These are phyloP conservation scores for Pseudomassariella vexata DNA, from an alignment of 2,329 filamentous ascomycete genomes.

Conservation along the genomic window DNA sequence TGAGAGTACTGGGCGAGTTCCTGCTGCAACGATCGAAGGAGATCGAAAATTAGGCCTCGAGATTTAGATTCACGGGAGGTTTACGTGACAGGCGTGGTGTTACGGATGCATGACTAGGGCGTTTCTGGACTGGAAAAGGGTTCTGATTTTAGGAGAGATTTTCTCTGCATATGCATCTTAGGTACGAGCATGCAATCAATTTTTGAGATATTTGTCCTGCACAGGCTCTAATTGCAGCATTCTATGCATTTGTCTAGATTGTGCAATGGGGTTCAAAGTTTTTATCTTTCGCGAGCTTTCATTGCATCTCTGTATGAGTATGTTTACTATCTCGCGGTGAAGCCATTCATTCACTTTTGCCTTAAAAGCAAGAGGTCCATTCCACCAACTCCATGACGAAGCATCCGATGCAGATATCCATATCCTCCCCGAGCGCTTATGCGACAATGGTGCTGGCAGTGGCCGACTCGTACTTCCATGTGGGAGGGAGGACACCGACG, in stretches of 20 bases:
- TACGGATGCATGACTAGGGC: not conserved
- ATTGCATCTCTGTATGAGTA: slow-evolving; percentile 9
- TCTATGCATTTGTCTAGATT: too few relatives aligned
- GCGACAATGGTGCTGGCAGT: slow-evolving; percentile 92
- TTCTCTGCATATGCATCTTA: too few relatives aligned
- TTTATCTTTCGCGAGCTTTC: too few relatives aligned
- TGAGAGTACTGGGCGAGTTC: slow-evolving; percentile 65
- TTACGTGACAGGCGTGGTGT: slow-evolving; percentile 1
- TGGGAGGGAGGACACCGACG: slow-evolving; percentile 76
- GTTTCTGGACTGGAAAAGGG: slow-evolving; percentile 2
- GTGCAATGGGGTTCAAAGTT: too few relatives aligned
- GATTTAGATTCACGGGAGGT: slow-evolving; percentile 9
- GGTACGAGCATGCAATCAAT: too few relatives aligned
- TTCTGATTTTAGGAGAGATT: not conserved
- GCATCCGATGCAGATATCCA: slow-evolving; percentile 16
- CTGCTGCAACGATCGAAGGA: slow-evolving; percentile 63
- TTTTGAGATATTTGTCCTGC: too few relatives aligned
- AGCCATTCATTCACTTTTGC: slow-evolving; percentile 13
- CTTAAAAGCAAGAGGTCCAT: slow-evolving; percentile 22
- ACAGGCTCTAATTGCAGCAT: too few relatives aligned
- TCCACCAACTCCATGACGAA: slow-evolving; percentile 27
- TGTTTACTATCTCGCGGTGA: slow-evolving; percentile 6
- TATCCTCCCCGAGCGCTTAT: slow-evolving; percentile 46
- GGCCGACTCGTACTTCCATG: slow-evolving; percentile 98
- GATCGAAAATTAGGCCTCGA: slow-evolving; percentile 36